A percentile compares a stretch with the other conserved stretches of the same genome.
These are phyloP conservation scores for Wickerhamiella nectarea DNA, from an alignment of 805 yeast genomes.

Conservation along the genomic window DNA sequence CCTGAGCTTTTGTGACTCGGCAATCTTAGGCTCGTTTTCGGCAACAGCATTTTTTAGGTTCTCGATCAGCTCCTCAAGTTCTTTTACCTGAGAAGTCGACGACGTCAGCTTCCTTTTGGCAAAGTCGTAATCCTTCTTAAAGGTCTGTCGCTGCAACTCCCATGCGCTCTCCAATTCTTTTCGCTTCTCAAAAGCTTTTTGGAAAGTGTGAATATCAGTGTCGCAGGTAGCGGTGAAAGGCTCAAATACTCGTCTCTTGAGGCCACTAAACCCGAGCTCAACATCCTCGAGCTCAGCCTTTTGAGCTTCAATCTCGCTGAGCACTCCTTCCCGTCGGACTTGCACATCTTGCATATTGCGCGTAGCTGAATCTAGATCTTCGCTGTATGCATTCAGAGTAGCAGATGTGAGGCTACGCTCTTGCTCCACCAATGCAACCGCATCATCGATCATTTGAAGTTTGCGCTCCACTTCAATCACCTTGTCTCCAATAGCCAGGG, in stretches of 20 bases:
- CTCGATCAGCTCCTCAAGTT: constrained; percentile 29
- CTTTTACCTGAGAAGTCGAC: constrained; percentile 17
- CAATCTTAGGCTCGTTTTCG: neutral
- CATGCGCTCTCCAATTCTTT: neutral
- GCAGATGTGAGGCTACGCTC: neutral
- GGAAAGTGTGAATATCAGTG: constrained; percentile 15
- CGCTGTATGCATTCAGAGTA: neutral
- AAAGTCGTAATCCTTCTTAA: constrained; percentile 17
- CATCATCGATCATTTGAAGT: neutral
- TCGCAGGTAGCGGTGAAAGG: constrained; percentile 11
- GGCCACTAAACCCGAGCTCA: neutral
- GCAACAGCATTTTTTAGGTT: neutral
- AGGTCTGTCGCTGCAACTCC: constrained; percentile 26
- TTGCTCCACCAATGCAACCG: neutral
- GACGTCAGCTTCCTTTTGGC: constrained; percentile 25
- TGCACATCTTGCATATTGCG: neutral
- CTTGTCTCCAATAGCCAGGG: neutral
- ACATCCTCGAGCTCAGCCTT: constrained; percentile 10
- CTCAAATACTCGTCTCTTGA: constrained; percentile 6
- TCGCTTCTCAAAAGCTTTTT: constrained; percentile 6
- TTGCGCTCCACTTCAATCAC: neutral
- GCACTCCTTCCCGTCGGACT: neutral
- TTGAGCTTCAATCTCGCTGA: neutral
- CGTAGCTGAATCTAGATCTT: neutral
- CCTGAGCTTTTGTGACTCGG: neutral